Conservation (phyloP, 75 land plant genomes). For the Gnetum montanum region DNA sequence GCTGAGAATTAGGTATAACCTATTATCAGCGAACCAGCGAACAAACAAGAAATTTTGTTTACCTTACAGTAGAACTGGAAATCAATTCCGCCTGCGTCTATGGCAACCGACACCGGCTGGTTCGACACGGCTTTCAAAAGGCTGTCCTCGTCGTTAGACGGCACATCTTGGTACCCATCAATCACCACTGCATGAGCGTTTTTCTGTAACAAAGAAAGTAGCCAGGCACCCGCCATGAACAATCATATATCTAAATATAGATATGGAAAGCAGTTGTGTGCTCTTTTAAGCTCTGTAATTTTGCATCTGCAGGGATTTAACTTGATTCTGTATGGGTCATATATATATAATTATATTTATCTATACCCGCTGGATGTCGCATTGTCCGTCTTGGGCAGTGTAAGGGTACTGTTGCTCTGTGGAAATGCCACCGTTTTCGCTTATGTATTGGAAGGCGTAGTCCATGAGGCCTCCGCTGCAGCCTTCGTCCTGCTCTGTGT, state of each 20-base stretch:
- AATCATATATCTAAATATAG: neutral
- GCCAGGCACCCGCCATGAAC: neutral
- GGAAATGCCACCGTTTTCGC: conserved; percentile 56
- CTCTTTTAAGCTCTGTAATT: neutral
- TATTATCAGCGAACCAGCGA: neutral
- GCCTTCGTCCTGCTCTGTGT: conserved; percentile 40
- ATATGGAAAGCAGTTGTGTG: neutral
- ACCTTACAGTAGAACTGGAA: conserved; percentile 64
- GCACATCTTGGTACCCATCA: conserved; percentile 51
- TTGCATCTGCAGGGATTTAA: neutral
- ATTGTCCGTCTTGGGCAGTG: conserved; percentile 38
- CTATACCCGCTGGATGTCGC: conserved; percentile 39
- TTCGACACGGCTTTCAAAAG: conserved; percentile 45
- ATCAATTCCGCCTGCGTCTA: conserved; percentile 52
- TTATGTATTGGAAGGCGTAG: conserved; percentile 50
- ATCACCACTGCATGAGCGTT: conserved; percentile 31
- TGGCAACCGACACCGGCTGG: conserved; percentile 68
- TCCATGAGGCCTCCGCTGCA: conserved; percentile 74
- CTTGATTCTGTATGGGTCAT: neutral
- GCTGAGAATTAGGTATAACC: too few relatives aligned
- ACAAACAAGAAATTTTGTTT: too few relatives aligned
- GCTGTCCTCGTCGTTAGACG: conserved; percentile 25
- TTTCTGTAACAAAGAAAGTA: conserved; percentile 12
- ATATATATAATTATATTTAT: neutral
- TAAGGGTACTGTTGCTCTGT: conserved; percentile 67